Evolutionary conservation across 495 filamentous ascomycete genomes (phyloP), one percentile per base, ranked within the genome.

Genomic region (Penicillium dipodomyicola): DNA sequence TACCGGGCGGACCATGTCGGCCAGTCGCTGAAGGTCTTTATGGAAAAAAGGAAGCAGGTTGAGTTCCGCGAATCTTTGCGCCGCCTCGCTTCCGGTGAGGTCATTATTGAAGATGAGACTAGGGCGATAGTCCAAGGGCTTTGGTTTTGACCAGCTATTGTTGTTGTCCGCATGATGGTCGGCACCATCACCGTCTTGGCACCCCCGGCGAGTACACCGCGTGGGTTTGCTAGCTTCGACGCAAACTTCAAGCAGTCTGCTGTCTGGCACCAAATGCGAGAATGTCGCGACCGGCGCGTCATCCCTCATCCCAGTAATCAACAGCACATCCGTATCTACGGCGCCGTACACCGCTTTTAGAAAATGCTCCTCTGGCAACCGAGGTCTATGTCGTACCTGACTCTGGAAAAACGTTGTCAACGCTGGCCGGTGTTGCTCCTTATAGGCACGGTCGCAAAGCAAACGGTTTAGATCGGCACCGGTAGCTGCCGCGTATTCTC

Each of bases 221-320:
- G 69, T 77, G 60, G 75, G 47, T 61, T 77, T 47, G 58, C 72
- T 80, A 51, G 75, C 76, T 65, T 70, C 19, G 52, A 87, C 73
- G 49, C 65, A 72, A 61, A 86, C 71, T 41, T 86, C 82, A 57
- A 87, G 40, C 27, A 87, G 55, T 56, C 71, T 79, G 58, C 72
- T 83, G 17, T 76, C 67, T 57, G 84, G 81, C 42, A 86, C 80
- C 54, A 85, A 67, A 75, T 79, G 77, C 29, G 80, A 81, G 1
- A 82, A 77, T 46, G 58, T 49, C 57, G 79, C 72, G 33, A 88
- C 78, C 5, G 83, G 84, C 5, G 81, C 79, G 62, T 82, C 72
- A 56, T 87, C 84, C 75, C 82, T 84, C 81, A 88, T 83, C 5
- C 85, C 85, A 0, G 84, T 87, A 64, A 88, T 82, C 32, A 88